These are phyloP conservation scores for Alternaria brassicicola DNA, from an alignment of 2,329 filamentous ascomycete species.

Conservation along the genomic window DNA sequence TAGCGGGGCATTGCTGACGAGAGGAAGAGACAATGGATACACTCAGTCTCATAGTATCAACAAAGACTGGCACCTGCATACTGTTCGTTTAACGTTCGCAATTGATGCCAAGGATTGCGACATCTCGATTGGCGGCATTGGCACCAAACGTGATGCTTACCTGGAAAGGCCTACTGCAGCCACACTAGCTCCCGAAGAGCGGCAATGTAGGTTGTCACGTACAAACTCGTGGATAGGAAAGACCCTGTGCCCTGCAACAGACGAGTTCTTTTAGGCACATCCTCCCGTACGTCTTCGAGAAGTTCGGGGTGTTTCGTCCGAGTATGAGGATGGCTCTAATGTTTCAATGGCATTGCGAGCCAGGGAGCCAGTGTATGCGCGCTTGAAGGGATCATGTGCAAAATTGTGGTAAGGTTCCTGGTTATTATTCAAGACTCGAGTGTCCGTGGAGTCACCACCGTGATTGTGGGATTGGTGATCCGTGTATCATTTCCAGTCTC, in stretches of 20 bases:
- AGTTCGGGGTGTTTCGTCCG: neutral
- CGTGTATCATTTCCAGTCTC: neutral
- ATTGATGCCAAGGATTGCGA: constrained; percentile 17
- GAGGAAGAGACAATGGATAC: neutral
- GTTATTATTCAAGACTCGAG: neutral
- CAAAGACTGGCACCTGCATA: neutral
- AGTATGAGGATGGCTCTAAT: neutral
- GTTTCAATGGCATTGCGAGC: neutral
- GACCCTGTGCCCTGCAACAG: neutral
- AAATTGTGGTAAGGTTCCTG: neutral
- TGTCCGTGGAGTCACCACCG: neutral
- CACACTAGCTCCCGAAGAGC: constrained; percentile 1
- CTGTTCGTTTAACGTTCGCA: constrained; percentile 5
- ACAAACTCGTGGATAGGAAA: neutral
- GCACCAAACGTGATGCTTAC: constrained; percentile 6
- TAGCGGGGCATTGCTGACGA: neutral
- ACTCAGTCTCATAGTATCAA: neutral
- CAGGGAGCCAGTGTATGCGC: neutral
- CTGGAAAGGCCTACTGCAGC: constrained; percentile 3
- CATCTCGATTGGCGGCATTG: constrained; percentile 16
- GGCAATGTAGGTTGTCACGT: neutral
- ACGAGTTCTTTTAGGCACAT: neutral
- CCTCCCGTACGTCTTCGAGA: neutral
- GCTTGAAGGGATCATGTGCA: neutral
- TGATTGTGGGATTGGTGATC: neutral